Evolutionary conservation across 169 alveolate species (phyloP).

Genomic region (Eimeria maxima): DNA sequence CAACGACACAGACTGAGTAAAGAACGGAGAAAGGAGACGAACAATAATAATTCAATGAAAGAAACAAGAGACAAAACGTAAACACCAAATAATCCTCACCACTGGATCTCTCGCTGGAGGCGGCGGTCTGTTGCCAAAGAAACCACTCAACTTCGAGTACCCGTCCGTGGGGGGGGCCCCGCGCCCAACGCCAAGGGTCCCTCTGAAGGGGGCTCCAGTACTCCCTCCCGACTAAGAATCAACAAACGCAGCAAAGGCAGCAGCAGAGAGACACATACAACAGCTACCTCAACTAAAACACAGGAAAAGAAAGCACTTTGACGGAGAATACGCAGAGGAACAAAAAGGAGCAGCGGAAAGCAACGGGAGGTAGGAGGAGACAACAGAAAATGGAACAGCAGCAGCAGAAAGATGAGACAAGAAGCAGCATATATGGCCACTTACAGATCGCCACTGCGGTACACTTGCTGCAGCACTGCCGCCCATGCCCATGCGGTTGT

Average conservation of each 20-base stretch:
- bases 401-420: background rate
- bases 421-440: background rate
- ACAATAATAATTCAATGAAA: background rate
- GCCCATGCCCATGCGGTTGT: background rate
- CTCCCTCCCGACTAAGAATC: background rate
- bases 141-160: conserved; percentile 37
- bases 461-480: background rate
- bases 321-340: too few species aligned
- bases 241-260: background rate
- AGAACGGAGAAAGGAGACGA: background rate
- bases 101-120: conserved; percentile 29
- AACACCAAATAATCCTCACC: background rate
- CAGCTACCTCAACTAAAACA: background rate
- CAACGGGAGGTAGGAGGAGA: too few species aligned
- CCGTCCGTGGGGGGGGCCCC: conserved; percentile 61
- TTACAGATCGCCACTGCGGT: conserved; percentile 2
- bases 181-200: background rate
- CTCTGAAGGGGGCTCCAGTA: conserved; percentile 10
- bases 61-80: background rate
- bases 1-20: background rate
- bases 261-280: background rate
- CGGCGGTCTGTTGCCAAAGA: conserved; percentile 38
- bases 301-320: too few species aligned
- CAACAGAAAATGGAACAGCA: background rate
- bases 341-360: background rate